Evolutionary conservation across 2,329 filamentous ascomycete genomes (phyloP).

Genomic region (Colletotrichum aenigma): DNA sequence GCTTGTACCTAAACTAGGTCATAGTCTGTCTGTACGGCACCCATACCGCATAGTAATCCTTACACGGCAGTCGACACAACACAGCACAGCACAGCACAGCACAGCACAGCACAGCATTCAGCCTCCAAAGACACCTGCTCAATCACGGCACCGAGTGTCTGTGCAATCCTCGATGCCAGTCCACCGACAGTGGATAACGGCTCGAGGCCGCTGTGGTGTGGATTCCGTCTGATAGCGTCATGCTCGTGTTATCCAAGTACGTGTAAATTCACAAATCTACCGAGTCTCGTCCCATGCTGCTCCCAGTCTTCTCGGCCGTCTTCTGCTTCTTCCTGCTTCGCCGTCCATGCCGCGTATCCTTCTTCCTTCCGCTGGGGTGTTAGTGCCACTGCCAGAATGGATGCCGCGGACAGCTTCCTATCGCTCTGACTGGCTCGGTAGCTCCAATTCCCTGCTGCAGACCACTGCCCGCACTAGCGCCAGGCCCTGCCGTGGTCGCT

Average conservation of each 20-base stretch:
- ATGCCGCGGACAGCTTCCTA: background rate
- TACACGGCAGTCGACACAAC: background rate
- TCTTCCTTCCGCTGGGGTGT: background rate
- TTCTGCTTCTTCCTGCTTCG: background rate
- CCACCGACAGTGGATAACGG: background rate
- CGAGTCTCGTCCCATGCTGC: background rate
- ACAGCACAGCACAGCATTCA: background rate
- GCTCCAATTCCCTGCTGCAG: background rate
- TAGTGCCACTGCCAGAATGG: background rate
- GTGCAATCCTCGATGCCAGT: background rate
- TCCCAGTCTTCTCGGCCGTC: background rate
- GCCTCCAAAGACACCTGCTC: background rate
- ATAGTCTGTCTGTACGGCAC: background rate
- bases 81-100: background rate
- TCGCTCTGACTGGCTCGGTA: background rate
- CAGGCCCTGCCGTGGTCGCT: background rate
- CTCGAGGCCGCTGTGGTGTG: background rate
- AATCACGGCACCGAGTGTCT: background rate
- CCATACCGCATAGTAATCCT: background rate
- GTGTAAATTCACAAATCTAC: background rate
- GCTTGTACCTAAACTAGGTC: background rate
- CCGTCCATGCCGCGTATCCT: background rate
- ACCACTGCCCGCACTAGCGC: background rate
- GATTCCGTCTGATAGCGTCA: background rate
- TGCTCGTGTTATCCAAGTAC: background rate